Evolutionary conservation across 2,329 filamentous ascomycete species (phyloP).

Genomic region (Orbilia blumenaviensis): DNA sequence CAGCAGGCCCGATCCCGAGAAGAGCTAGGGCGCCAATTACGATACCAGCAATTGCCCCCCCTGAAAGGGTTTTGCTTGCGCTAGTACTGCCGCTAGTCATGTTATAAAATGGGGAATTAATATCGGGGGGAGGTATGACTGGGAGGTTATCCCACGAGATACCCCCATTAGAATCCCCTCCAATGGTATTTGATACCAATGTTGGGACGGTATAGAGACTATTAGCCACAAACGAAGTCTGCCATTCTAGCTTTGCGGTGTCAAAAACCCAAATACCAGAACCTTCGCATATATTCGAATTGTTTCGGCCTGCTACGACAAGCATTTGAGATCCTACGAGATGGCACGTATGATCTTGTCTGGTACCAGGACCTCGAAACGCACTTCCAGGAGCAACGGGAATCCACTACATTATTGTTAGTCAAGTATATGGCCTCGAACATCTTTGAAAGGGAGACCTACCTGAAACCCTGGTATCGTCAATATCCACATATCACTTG

Average conservation of each 20-base stretch:
- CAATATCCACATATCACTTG: constrained; percentile 26
- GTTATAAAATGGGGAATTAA: constrained; percentile 18
- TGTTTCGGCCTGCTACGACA: constrained; percentile 17
- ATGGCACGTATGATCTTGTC: constrained; percentile 38
- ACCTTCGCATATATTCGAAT: constrained; percentile 6
- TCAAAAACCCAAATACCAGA: constrained; percentile 35
- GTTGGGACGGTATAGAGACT: constrained; percentile 8
- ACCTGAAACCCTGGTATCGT: constrained; percentile 38
- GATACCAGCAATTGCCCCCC: constrained; percentile 13
- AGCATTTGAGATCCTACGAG: constrained; percentile 26
- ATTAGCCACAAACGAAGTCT: neutral
- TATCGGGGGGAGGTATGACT: neutral
- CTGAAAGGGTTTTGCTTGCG: neutral
- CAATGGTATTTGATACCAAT: neutral
- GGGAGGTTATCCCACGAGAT: constrained; percentile 21
- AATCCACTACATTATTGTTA: constrained; percentile 18
- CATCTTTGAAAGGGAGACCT: neutral
- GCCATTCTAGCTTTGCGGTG: constrained; percentile 24
- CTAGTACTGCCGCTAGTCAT: neutral
- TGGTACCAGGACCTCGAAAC: neutral
- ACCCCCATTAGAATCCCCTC: neutral
- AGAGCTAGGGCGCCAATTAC: constrained; percentile 20
- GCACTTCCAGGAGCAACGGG: neutral
- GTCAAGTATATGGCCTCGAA: too few relatives aligned
- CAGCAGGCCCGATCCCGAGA: neutral